Conservation (phyloP, 805 yeast genomes). For the Hanseniaspora mollemarum region DNA sequence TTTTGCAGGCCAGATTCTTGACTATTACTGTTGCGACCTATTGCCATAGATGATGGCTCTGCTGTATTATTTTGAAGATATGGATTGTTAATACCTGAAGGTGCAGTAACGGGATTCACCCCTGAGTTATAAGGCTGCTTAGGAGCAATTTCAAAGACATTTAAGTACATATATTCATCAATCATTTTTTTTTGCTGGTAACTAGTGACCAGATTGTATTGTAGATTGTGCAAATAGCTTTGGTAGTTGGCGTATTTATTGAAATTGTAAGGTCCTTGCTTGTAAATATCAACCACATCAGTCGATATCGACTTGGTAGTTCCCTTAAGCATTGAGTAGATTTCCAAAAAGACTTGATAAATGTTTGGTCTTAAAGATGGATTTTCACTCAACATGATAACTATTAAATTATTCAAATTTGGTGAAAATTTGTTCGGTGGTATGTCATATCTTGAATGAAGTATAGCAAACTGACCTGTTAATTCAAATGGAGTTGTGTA, state of each 20-base stretch:
- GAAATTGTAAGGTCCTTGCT: constrained; percentile 45
- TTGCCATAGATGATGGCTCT: too few relatives aligned
- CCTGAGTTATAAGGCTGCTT: constrained; percentile 24
- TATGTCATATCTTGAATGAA: constrained; percentile 72
- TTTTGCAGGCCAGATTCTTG: too few relatives aligned
- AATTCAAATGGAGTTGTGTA: constrained; percentile 89
- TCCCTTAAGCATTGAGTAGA: constrained; percentile 47
- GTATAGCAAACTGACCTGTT: constrained; percentile 72
- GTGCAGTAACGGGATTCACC: neutral
- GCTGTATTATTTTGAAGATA: too few relatives aligned
- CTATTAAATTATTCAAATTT: constrained; percentile 60
- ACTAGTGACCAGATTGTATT: constrained; percentile 24
- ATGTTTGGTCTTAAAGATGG: constrained; percentile 78
- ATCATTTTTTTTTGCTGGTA: constrained; percentile 22
- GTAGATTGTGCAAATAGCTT: constrained; percentile 24
- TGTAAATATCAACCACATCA: constrained; percentile 32
- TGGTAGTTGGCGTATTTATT: constrained; percentile 46
- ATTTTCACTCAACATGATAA: constrained; percentile 70
- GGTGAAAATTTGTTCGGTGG: constrained; percentile 66
- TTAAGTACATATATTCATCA: constrained; percentile 23
- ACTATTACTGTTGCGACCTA: too few relatives aligned
- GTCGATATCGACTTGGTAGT: constrained; percentile 35
- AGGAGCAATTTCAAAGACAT: constrained; percentile 26
- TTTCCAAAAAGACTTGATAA: constrained; percentile 58
- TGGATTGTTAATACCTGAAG: neutral